A percentile compares a stretch with the other conserved stretches of the same genome.
These are phyloP conservation scores for Anthracocystis panici-leucophaei DNA, from an alignment of 1,284 basidiomycete genomes.

Conservation along the genomic window DNA sequence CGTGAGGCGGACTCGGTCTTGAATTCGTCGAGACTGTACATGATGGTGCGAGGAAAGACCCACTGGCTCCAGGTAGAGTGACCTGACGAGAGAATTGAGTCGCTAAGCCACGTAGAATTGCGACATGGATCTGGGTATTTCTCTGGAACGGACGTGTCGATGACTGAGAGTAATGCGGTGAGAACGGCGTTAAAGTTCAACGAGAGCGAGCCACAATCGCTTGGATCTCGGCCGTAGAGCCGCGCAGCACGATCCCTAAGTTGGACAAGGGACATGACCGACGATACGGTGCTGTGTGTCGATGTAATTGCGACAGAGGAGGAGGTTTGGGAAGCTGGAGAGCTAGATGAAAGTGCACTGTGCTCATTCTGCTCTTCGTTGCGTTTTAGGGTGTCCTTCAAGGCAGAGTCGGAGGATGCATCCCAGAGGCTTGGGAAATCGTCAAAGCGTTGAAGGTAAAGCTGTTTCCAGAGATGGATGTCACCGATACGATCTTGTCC, in stretches of 20 bases:
- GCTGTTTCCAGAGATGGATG: conserved; percentile 42
- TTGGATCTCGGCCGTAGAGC: conserved; percentile 22
- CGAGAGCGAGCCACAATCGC: conserved; percentile 16
- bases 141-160: conserved; percentile 32
- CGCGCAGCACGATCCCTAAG: conserved; percentile 40
- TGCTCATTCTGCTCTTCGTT: neutral
- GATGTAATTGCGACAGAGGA: neutral
- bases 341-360: conserved; percentile 9
- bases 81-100: conserved; percentile 22
- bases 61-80: conserved; percentile 41
- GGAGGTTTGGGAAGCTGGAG: conserved; percentile 7
- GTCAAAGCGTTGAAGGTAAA: conserved; percentile 43
- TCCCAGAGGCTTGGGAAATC: conserved; percentile 23
- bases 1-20: conserved; percentile 12
- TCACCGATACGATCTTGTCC: conserved; percentile 19
- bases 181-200: conserved; percentile 42
- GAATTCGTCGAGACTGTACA: conserved; percentile 30
- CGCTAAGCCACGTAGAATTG: conserved; percentile 38
- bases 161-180: conserved; percentile 34
- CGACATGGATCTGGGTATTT: conserved; percentile 10
- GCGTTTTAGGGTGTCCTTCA: neutral
- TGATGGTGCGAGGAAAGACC: conserved; percentile 40
- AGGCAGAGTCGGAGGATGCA: neutral
- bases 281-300: neutral
- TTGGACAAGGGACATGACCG: conserved; percentile 44